Base-by-base conservation (phyloP, 2,329 filamentous ascomycete genomes). In the Xylariaceae sp. region DNA sequence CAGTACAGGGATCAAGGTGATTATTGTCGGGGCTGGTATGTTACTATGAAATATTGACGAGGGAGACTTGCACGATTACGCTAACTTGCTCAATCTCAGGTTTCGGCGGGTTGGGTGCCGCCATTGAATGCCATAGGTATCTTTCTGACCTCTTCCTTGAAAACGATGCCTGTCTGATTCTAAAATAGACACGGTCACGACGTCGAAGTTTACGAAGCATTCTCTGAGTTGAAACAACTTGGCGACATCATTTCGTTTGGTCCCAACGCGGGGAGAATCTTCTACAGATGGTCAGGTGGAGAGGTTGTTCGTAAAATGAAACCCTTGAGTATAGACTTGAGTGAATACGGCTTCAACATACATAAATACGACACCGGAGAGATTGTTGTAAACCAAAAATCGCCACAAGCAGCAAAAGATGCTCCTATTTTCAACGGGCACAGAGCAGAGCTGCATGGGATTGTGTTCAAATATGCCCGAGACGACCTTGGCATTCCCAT, bases 231-330 rank as follows among this genome's bases (percentile, higher is more conserved):
- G 44, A 83, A 82, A 54, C 64, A 69, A 4, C 70, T 83, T 0
- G 80, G 80, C 42, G 77, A 83, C 63, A 81, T 83, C 50, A 83
- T 82, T 50, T 77, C 75, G 11, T 82, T 82, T 50, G 79, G 79
- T 2, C 69, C 76, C 38, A 83, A 83, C 52, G 77, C 71, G 11
- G 77, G 78, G 0, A 74, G 79, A 33, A 82, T 84, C 53, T 80
- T 82, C 55, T 60, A 75, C 42, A 73, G 80, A 3, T 85, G 80
- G 80, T 67, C 65, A 1, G 60, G 73, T 22, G 74, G 77, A 23
- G 60, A 66, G 25, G 67, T 82, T 8, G 67, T 69, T 6, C 60
- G 64, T 37, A 67, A 68, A 36, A 67, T 80, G 64, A 69, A 71
- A 20, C 61, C 66, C 1, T 60, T 80, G 6, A 76, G 73, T 51